Percentiles rank a stretch among this genome's conserved stretches.
phyloP scores from a whole-genome alignment of 129 eudicot species.

The Tagetes patula region DNA sequence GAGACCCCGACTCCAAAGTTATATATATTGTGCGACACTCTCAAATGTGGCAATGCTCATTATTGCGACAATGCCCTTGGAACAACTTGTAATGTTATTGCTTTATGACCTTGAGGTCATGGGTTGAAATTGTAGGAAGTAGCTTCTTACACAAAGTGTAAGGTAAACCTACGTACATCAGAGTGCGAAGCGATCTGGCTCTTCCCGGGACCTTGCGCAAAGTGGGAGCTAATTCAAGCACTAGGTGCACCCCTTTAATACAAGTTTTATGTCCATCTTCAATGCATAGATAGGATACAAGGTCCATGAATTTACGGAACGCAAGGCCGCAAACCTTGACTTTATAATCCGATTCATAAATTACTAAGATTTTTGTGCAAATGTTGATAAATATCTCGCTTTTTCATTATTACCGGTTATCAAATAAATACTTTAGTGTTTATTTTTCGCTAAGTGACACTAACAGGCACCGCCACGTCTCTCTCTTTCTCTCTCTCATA shows the following conservation, averaged over 20 bases:
- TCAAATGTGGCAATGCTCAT: not conserved
- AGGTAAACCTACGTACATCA: too few species aligned
- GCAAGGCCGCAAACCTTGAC: slow-evolving; percentile 31
- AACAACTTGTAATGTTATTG: too few species aligned
- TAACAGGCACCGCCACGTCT: slow-evolving; percentile 43
- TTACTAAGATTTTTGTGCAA: slow-evolving; percentile 23
- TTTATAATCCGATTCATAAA: slow-evolving; percentile 23
- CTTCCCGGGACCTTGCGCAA: too few species aligned
- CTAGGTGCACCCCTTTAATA: too few species aligned
- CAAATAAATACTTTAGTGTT: slow-evolving; percentile 31
- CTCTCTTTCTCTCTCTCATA: slow-evolving; percentile 32
- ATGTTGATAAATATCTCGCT: slow-evolving; percentile 20
- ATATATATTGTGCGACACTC: not conserved
- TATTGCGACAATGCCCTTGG: not conserved
- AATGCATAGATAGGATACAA: slow-evolving; percentile 23
- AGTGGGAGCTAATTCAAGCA: too few species aligned
- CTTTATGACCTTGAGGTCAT: too few species aligned
- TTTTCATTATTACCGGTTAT: slow-evolving; percentile 19
- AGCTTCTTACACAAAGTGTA: too few species aligned
- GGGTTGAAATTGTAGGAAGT: too few species aligned
- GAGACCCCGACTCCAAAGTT: not conserved
- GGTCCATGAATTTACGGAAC: slow-evolving; percentile 28
- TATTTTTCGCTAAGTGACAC: slow-evolving; percentile 37
- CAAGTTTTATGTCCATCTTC: not conserved
- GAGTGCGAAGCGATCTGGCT: too few species aligned